Base-by-base conservation (phyloP, 306 rosid species). In the Quillaja saponaria region DNA sequence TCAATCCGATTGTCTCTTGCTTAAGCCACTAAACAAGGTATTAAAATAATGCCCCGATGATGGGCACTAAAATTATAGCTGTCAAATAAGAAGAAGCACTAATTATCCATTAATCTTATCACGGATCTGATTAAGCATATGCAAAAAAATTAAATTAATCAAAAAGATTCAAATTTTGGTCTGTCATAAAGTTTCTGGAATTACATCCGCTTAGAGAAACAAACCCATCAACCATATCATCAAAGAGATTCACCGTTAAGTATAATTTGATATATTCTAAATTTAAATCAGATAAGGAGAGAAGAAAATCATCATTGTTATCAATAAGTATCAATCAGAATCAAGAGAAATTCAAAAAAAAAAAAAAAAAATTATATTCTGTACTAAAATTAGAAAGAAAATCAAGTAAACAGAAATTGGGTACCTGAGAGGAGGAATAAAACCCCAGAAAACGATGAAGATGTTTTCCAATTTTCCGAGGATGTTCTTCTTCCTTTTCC, bases 381-480 rank as follows among this genome's bases (percentile, higher is more conserved):
- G n/a, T n/a, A 38, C 49, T 7, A 55, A 28, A 14, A 18, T 13
- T 13, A 49, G 54, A 56, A 54, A 37, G 19, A 7, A 19, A 55
- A 69, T 59, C 56, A 67, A 55, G 39, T 64, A 71, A 58, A 46
- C 46, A 68, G 68, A 58, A 56, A n/a, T 37, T 41, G 16, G 51
- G 63, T 76, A 76, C 87, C 83, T 79, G 81, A 54, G 72, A 69
- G 77, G 76, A 78, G 68, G 81, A 71, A 55, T 70, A 67, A 61
- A 71, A 49, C 63, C 52, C 66, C 64, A 38, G 57, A 45, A 69
- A 61, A 71, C 69, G 73, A 72, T 57, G 71, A 55, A 56, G 62
- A 68, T 39, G 64, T 53, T 57, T 65, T 60, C 42, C 16, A 17
- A 20, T 46, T 46, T 41, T 34, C 57, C 17, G 69, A 47, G 70